A percentile compares a stretch with the other conserved stretches of the same genome.
phyloP scores from a whole-genome alignment of 768 basidiomycete genomes.

The Termitomyces titanicus region DNA sequence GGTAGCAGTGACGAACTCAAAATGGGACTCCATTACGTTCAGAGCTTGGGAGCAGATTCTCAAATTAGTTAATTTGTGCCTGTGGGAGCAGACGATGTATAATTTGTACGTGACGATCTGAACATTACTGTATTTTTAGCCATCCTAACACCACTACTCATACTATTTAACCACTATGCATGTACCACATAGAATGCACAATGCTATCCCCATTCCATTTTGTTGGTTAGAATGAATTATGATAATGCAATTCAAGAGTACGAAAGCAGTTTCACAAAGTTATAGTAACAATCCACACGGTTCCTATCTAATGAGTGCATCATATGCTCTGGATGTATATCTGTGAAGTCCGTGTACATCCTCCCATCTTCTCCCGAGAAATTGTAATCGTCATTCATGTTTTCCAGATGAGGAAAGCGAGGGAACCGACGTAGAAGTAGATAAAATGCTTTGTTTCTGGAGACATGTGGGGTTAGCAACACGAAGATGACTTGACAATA shows the following conservation, averaged over 20 bases:
- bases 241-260: conserved; percentile 12
- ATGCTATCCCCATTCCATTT: conserved; percentile 9
- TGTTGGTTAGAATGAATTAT: neutral
- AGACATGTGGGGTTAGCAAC: conserved; percentile 6
- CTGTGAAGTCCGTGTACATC: conserved; percentile 2
- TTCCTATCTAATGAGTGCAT: conserved; percentile 11
- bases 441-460: conserved; percentile 98
- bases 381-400: conserved; percentile 45
- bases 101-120: neutral
- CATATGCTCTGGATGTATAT: conserved; percentile 5
- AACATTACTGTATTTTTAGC: conserved; percentile 6
- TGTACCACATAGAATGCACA: conserved; percentile 13
- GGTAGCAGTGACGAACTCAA: conserved; percentile 60
- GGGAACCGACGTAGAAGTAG: conserved; percentile 93
- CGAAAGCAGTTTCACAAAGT: conserved; percentile 14
- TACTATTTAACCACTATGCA: conserved; percentile 11
- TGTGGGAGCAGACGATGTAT: conserved; percentile 19
- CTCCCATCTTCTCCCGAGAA: neutral
- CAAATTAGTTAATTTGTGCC: conserved; percentile 16
- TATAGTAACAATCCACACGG: conserved; percentile 13
- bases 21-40: conserved; percentile 69
- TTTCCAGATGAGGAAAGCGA: conserved; percentile 95
- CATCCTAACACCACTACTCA: conserved; percentile 7
- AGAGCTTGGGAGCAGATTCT: conserved; percentile 58
- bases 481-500: conserved; percentile 5